These are phyloP conservation scores for Prunus persica DNA, from an alignment of 306 rosid genomes.

Conservation along the genomic window Prunus_persica_NCBIv2 NC_034009.1:37486501-37487000, in stretches of 20 bases:
- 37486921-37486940: background rate
- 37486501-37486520: background rate
- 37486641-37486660: background rate
- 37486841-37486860: slow-evolving; percentile 90
- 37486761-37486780: slow-evolving; percentile 90
- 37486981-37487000: background rate
- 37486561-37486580: background rate
- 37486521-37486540: background rate
- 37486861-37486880: slow-evolving; percentile 13
- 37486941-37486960: slow-evolving; percentile 1
- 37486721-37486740: background rate
- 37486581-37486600: background rate
- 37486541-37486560: background rate
- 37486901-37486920: background rate
- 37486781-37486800: slow-evolving; percentile 96
- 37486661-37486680: too few relatives aligned
- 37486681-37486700: too few relatives aligned
- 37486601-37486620: background rate
- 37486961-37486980: background rate
- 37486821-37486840: slow-evolving; percentile 73
- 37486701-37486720: background rate
- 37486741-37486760: slow-evolving; percentile 91
- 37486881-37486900: background rate
- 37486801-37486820: slow-evolving; percentile 79
- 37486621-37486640: background rate